A percentile compares a stretch with the other conserved stretches of the same genome.
Evolutionary conservation across 306 rosid genomes (phyloP).

Genomic region (Casuarina cunninghamiana): DNA sequence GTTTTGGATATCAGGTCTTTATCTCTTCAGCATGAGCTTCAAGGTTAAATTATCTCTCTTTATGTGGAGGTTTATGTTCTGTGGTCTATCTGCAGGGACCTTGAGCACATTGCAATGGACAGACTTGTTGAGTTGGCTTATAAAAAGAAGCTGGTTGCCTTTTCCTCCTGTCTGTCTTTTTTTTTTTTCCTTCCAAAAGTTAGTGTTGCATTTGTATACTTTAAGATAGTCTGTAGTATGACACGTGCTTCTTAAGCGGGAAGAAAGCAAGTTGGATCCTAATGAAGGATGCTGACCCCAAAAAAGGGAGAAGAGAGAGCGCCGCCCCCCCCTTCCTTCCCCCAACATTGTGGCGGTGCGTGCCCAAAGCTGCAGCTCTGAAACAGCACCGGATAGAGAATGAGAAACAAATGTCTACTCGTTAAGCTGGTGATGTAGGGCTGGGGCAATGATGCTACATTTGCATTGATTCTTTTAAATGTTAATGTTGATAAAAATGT

Average conservation of each 20-base stretch:
- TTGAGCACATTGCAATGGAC: conserved; percentile 80
- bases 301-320: neutral
- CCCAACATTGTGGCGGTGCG: too few species aligned
- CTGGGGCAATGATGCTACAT: neutral
- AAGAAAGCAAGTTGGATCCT: neutral
- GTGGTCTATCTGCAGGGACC: conserved; percentile 50
- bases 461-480: too few species aligned
- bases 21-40: conserved; percentile 3
- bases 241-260: neutral
- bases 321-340: too few species aligned
- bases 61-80: conserved; percentile 20
- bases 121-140: conserved; percentile 73
- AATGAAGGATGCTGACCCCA: neutral
- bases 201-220: neutral
- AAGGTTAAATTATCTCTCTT: conserved; percentile 7
- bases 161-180: neutral
- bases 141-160: conserved; percentile 78
- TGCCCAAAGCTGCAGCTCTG: neutral
- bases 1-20: conserved; percentile 9
- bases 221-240: neutral
- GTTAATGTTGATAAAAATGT: neutral
- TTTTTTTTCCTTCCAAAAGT: conserved; percentile 6
- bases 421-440: too few species aligned
- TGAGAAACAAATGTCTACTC: too few species aligned
- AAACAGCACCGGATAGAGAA: too few species aligned